These are phyloP conservation scores for Penicillium sp. DNA, from an alignment of 2,329 filamentous ascomycete species.

Conservation along the genomic window DNA sequence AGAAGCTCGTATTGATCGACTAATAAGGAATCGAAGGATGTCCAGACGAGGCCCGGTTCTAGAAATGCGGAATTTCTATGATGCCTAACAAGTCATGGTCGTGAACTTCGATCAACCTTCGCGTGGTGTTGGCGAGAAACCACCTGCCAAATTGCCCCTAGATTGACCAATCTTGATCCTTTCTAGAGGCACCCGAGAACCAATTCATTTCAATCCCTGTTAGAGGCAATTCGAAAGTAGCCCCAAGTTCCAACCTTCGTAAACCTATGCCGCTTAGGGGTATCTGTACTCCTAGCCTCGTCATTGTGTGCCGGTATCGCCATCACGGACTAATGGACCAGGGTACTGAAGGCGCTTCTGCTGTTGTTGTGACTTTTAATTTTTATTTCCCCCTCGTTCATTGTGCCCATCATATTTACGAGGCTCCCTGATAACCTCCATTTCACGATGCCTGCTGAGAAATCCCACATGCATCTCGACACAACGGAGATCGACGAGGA, in stretches of 20 bases:
- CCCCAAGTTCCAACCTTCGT: neutral
- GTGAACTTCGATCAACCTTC: neutral
- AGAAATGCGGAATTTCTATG: too few species aligned
- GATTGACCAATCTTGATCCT: neutral
- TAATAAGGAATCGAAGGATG: too few species aligned
- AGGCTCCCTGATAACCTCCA: neutral
- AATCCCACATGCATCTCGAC: neutral
- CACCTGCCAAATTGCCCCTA: neutral
- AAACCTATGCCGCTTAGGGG: neutral
- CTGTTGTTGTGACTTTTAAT: neutral
- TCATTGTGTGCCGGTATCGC: neutral
- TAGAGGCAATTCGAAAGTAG: neutral
- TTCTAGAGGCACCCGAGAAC: neutral
- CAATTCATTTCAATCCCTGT: neutral
- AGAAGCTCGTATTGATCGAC: too few species aligned
- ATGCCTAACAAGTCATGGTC: too few species aligned
- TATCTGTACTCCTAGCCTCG: neutral
- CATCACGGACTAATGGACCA: too few species aligned
- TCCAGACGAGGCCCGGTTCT: too few species aligned
- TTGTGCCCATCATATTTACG: neutral
- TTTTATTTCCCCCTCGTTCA: neutral
- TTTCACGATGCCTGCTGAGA: neutral
- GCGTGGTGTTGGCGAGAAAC: neutral
- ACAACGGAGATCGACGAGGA: slow-evolving; percentile 14
- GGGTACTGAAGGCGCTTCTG: too few species aligned